Conservation (phyloP, 495 filamentous ascomycete genomes). For the Rhypophila decipiens region DNA sequence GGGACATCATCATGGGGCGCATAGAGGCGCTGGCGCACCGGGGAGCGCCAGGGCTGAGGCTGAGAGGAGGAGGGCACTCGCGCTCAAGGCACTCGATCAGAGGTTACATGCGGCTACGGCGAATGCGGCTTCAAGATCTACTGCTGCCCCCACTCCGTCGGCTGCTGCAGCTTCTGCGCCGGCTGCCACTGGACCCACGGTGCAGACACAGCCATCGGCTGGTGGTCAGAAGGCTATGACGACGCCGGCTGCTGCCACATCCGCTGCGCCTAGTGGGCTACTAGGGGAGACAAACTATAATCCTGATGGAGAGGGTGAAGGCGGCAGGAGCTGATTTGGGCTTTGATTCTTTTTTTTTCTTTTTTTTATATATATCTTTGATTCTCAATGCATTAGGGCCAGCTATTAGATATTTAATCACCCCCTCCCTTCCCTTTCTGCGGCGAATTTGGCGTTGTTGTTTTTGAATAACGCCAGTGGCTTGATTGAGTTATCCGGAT, state of each 20-base stretch:
- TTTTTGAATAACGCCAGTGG: too few relatives aligned
- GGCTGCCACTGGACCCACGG: constrained; percentile 38
- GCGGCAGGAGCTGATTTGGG: constrained; percentile 15
- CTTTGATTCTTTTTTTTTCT: constrained; percentile 3
- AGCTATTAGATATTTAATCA: too few relatives aligned
- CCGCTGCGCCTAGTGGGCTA: constrained; percentile 40
- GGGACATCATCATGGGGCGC: constrained; percentile 30
- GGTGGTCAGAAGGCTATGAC: constrained; percentile 42
- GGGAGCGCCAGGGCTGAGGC: constrained; percentile 82
- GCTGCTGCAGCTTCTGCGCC: constrained; percentile 23
- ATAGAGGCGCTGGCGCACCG: constrained; percentile 57
- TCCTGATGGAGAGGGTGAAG: constrained; percentile 51
- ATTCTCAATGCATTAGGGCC: too few relatives aligned
- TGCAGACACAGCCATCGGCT: constrained; percentile 44
- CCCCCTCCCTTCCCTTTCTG: too few relatives aligned
- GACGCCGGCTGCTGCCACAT: constrained; percentile 24
- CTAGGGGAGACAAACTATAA: constrained; percentile 64
- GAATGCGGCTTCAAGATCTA: constrained; percentile 33
- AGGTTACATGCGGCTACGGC: constrained; percentile 76
- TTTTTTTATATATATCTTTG: too few relatives aligned
- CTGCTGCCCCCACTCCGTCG: constrained; percentile 29
- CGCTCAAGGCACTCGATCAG: constrained; percentile 87
- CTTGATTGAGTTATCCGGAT: too few relatives aligned
- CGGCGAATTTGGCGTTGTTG: too few relatives aligned
- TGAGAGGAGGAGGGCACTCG: constrained; percentile 80